These are phyloP conservation scores for Cardamine chenopodiifolia DNA, from an alignment of 345 rosid species.

Conservation along the genomic window DNA sequence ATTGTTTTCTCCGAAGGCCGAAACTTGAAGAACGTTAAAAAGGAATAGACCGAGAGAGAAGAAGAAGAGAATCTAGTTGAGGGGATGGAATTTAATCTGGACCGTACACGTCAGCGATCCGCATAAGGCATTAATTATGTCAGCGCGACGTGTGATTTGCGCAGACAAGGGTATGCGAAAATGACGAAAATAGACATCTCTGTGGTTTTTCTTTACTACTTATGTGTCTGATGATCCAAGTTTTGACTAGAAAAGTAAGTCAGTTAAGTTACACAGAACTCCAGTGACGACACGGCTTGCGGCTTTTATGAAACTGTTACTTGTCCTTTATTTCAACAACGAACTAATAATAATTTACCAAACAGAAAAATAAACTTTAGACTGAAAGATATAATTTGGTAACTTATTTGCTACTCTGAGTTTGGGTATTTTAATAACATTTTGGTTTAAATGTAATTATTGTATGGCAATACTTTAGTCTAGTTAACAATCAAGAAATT, in stretches of 20 bases:
- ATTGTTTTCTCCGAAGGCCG: constrained; percentile 15
- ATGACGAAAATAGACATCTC: background rate
- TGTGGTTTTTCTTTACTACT: background rate
- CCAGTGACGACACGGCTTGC: background rate
- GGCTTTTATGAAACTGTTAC: constrained; percentile 15
- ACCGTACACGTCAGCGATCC: constrained; percentile 87
- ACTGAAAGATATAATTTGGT: no score
- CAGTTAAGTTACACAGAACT: background rate
- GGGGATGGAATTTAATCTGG: constrained; percentile 48
- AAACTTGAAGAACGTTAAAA: constrained; percentile 9
- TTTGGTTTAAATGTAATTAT: background rate
- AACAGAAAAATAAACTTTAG: background rate
- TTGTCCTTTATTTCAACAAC: background rate
- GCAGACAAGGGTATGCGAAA: background rate
- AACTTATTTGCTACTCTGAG: background rate
- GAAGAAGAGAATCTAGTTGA: constrained; percentile 45
- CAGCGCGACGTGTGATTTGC: constrained; percentile 28
- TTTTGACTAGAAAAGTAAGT: background rate
- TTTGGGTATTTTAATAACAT: background rate
- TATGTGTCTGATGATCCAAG: background rate
- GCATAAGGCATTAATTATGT: constrained; percentile 1
- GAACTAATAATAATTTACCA: background rate
- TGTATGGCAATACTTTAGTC: background rate
- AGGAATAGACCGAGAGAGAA: background rate
- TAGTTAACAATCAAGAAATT: background rate